Evolutionary conservation across 1,139 yeast species (phyloP), one percentile per base, ranked within the genome.

Genomic region (Saccharomycopsis crataegensis): DNA sequence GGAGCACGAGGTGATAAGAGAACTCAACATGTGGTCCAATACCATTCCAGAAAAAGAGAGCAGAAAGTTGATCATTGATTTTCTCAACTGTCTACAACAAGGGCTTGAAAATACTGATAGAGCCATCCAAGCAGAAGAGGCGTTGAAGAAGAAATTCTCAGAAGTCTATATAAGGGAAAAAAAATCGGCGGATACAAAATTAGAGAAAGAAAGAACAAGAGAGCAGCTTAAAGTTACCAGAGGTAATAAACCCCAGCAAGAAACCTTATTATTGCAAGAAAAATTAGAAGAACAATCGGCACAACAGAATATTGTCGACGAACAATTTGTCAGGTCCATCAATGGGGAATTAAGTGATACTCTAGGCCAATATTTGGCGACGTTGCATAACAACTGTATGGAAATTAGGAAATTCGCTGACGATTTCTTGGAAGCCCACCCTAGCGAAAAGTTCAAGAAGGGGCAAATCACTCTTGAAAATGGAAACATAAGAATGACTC

Each of bases 141-240:
- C 64, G 51, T 64, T 78, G 44, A 72, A 70, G 52, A 61, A 70
- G 17, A 76, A 75, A 55, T 65, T 81, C 49, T 64, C 66, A 5
- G 73, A 72, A 53, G 78, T 80, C 1, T 67, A 73, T 48, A 77
- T 77, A 57, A 69, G 85, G 57, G 86, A 81, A 63, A 70, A 66
- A 59, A 75, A 78, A 60, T 69, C 72, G 41, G 70, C 64, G 32
- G 75, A 72, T 32, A 65, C 76, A 50, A 64, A 69, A 48, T 57
- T 59, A 42, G 64, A 64, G 48, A 69, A 75, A 58, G 62, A 65
- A 36, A 70, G 70, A 61, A 67, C 74, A 34, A 64, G 70, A 51
- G 65, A 67, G 43, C 69, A 66, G 49, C 59, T 74, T 45, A 70
- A 73, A 53, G 79, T 76, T 54, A 65, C 73, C 38, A 74, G 72